Evolutionary conservation across 768 basidiomycete species (phyloP), one percentile per base, ranked within the genome.

Genomic region (Royoungia palumana): DNA sequence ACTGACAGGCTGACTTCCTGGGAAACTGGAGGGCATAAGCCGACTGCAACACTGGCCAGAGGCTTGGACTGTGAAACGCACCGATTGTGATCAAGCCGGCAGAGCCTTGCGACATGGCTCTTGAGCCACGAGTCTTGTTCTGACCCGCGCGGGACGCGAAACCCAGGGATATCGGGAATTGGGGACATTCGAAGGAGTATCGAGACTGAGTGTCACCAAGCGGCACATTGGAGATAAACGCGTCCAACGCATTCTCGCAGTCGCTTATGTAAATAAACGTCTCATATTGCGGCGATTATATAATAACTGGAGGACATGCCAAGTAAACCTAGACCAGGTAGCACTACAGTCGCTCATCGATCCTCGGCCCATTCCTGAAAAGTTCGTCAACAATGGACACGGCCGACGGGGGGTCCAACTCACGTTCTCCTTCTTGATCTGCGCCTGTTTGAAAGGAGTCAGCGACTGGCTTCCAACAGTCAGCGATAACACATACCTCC

Each of bases 351-450:
- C 51, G 48, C 51, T 81, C 79, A 92, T 75, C 89, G 84, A 64
- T 92, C 89, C 76, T 92, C 89, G 55, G 89, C 89, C 89, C 89
- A 92, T 88, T 92, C 89, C 89, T 90, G 51, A 17, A 56, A 58
- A 50, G 28, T 27, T 47, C 41, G 46, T 56, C 64, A 38, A 32
- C 66, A 49, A 54, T 36, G 38, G 17, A 19, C n/a, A 36, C 24
- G 34, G n/a, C 39, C 17, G 21, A 35, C 1, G 39, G 49, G 40
- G 24, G 12, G 44, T 13, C 51, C 14, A 10, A 75, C 87, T 77
- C 65, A 90, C 94, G 70, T 98, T 98, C 77, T 99, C 96, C 73
- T 96, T 96, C 84, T 93, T 94, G 81, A 99, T 98, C 72, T 98
- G 95, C 28, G 90, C 89, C 89, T 90, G 57, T 57, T 47, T 30